Evolutionary conservation across 2,329 filamentous ascomycete species (phyloP).

Genomic region (Colletotrichum sp.): DNA sequence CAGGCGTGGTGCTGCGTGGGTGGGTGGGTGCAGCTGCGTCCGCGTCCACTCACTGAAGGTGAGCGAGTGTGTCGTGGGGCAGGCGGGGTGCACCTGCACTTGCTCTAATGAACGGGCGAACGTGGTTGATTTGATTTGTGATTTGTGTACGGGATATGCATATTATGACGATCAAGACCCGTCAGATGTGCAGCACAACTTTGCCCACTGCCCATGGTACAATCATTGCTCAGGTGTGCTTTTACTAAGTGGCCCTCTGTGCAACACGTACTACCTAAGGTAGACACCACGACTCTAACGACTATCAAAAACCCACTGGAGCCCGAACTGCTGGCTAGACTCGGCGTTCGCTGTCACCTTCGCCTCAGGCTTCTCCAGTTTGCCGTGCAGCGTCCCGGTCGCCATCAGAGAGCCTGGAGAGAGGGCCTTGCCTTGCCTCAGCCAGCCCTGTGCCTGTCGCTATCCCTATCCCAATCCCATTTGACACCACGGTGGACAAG

Average conservation of each 20-base stretch:
- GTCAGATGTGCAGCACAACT: neutral
- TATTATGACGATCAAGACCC: neutral
- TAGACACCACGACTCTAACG: too few species aligned
- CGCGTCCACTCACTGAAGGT: neutral
- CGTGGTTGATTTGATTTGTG: neutral
- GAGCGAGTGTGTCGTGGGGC: neutral
- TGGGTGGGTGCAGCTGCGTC: neutral
- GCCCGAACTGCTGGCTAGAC: neutral
- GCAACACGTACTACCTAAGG: neutral
- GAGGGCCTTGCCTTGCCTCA: neutral
- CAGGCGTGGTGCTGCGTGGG: constrained; percentile 4
- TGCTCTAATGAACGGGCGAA: neutral
- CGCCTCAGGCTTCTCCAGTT: neutral
- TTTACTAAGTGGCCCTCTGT: neutral
- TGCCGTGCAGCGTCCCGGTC: neutral
- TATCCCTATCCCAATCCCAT: neutral
- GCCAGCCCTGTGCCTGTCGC: neutral
- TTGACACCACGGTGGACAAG: neutral
- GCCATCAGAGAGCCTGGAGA: neutral
- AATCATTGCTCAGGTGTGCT: neutral
- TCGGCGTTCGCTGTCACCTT: neutral
- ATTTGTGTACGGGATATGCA: neutral
- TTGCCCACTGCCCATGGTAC: neutral
- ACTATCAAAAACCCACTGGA: neutral
- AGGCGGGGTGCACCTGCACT: neutral